A percentile compares a stretch with the other conserved stretches of the same genome.
Evolutionary conservation across 2,329 filamentous ascomycete genomes (phyloP).

Genomic region (Biscogniauxia mediterranea): DNA sequence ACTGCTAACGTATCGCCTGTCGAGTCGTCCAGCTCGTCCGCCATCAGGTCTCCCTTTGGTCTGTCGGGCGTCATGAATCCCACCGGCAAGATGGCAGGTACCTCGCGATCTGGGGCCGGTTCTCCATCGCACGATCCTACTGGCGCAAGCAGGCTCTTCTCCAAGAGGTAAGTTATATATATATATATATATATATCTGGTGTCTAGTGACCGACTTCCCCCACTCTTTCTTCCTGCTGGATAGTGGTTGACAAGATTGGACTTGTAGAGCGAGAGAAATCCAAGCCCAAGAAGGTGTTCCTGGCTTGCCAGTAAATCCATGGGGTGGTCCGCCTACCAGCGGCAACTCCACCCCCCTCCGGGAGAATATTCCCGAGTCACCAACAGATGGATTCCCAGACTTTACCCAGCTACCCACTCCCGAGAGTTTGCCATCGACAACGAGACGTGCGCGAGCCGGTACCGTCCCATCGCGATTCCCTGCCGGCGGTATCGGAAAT

Average conservation of each 20-base stretch:
- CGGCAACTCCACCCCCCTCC: slow-evolving; percentile 91
- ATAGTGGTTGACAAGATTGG: slow-evolving; percentile 16
- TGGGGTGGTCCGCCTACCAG: slow-evolving; percentile 97
- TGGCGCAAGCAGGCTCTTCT: slow-evolving; percentile 72
- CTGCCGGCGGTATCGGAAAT: slow-evolving; percentile 67
- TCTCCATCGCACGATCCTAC: slow-evolving; percentile 92
- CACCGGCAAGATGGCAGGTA: slow-evolving; percentile 57
- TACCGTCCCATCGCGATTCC: slow-evolving; percentile 93
- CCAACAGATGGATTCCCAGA: slow-evolving; percentile 95
- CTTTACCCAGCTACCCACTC: slow-evolving; percentile 70
- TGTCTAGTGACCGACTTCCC: background rate
- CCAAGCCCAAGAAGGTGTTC: slow-evolving; percentile 89
- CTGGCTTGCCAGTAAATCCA: slow-evolving; percentile 64
- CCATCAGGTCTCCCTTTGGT: slow-evolving; percentile 70
- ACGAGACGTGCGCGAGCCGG: slow-evolving; percentile 83
- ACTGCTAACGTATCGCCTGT: slow-evolving; percentile 69
- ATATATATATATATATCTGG: background rate
- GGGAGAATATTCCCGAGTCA: slow-evolving; percentile 96
- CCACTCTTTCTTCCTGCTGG: slow-evolving; percentile 13
- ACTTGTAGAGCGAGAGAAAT: slow-evolving; percentile 81
- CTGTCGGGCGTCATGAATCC: slow-evolving; percentile 62
- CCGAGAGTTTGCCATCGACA: slow-evolving; percentile 64
- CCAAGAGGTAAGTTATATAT: slow-evolving; percentile 74
- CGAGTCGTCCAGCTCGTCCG: slow-evolving; percentile 63
- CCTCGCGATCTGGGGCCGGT: slow-evolving; percentile 78